Evolutionary conservation across 1,284 basidiomycete species (phyloP).

Genomic region (Lignosus rhinocerotis): DNA sequence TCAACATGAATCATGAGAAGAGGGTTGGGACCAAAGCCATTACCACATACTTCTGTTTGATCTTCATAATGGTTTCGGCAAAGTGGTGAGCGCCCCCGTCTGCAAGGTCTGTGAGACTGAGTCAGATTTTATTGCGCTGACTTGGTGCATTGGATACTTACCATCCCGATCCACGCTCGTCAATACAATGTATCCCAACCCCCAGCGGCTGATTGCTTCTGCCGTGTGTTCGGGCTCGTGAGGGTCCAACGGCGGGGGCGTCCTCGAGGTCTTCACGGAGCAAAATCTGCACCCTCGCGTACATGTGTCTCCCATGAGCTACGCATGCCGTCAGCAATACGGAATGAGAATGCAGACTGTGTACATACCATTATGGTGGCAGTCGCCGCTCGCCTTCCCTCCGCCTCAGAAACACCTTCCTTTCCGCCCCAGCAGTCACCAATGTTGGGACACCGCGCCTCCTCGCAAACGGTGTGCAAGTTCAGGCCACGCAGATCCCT

Average conservation of each 20-base stretch:
- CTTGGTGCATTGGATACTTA: slow-evolving; percentile 30
- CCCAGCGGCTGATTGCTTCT: slow-evolving; percentile 98
- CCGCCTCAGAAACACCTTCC: slow-evolving; percentile 67
- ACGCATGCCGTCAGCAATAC: slow-evolving; percentile 9
- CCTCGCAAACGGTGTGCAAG: slow-evolving; percentile 97
- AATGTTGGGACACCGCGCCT: slow-evolving; percentile 98
- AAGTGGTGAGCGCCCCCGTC: slow-evolving; percentile 96
- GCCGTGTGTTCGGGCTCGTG: slow-evolving; percentile 99
- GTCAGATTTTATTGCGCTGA: background rate
- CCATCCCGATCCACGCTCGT: slow-evolving; percentile 98
- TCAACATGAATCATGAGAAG: background rate
- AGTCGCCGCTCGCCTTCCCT: slow-evolving; percentile 84
- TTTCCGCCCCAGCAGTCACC: slow-evolving; percentile 99
- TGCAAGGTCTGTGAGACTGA: slow-evolving; percentile 64
- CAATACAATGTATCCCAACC: slow-evolving; percentile 96
- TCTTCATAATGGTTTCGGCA: slow-evolving; percentile 91
- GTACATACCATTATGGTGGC: slow-evolving; percentile 95
- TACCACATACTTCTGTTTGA: slow-evolving; percentile 83
- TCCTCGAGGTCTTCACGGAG: slow-evolving; percentile 91
- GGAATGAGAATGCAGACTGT: background rate
- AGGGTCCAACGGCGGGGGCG: slow-evolving; percentile 89
- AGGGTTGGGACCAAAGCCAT: background rate
- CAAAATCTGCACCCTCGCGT: slow-evolving; percentile 98
- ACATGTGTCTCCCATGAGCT: slow-evolving; percentile 99
- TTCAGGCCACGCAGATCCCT: slow-evolving; percentile 90